Percentiles rank a stretch among this genome's conserved stretches.
phyloP scores from a whole-genome alignment of 108 stramenopile species.

The Cyclotella distinguenda region DNA sequence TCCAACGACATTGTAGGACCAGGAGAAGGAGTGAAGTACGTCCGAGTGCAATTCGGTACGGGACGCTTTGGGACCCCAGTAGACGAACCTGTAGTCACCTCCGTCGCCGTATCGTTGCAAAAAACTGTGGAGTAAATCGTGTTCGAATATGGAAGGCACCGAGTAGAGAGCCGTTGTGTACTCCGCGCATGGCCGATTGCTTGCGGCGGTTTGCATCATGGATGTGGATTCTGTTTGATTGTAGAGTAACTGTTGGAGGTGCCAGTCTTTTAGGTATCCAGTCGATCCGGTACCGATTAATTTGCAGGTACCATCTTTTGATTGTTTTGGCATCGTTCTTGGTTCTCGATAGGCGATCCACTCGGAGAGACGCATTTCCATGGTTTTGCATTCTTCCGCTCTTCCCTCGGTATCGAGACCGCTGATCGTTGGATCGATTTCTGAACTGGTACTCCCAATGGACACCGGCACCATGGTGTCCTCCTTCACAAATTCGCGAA shows the following conservation, averaged over 20 bases:
- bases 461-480: constrained; percentile 64
- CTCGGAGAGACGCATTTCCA: constrained; percentile 40
- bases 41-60: constrained; percentile 77
- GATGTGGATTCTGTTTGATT: constrained; percentile 5
- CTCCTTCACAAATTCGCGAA: constrained; percentile 48
- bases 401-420: constrained; percentile 66
- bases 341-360: constrained; percentile 45
- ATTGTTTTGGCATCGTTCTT: neutral
- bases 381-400: constrained; percentile 66
- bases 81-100: constrained; percentile 85
- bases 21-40: constrained; percentile 84
- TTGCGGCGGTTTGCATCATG: neutral
- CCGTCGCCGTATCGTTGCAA: constrained; percentile 39
- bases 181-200: neutral
- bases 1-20: constrained; percentile 85
- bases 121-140: constrained; percentile 66
- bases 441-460: constrained; percentile 1
- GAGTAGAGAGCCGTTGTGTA: constrained; percentile 42
- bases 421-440: neutral
- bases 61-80: constrained; percentile 78
- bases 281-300: neutral
- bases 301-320: neutral
- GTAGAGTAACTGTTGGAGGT: constrained; percentile 48
- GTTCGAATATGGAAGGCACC: constrained; percentile 50
- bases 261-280: constrained; percentile 85